Base-by-base conservation (phyloP, 306 rosid genomes). In the Cucumis cinereus region DNA sequence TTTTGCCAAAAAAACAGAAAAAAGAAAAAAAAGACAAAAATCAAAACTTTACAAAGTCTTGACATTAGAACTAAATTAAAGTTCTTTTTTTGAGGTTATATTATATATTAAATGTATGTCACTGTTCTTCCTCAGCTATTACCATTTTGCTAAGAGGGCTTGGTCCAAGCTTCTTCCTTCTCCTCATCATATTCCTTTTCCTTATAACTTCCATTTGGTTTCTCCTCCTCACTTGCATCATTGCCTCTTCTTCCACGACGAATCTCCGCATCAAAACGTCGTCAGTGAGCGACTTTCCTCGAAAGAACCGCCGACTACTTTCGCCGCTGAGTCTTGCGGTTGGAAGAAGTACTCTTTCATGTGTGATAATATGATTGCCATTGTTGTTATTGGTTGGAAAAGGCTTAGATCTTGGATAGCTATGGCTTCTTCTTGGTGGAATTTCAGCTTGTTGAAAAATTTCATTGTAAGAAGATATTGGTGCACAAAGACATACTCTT, bases 401-500 rank as follows among this genome's bases (percentile, higher is more conserved):
- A 14, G 89, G 89, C 78, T 80, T 86, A 22, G 93, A 84, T 82
- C 94, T 82, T 23, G 98, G 96, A 40, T 91, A 94, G 62, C 97
- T 94, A 11, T 94, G 86, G 79, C 98, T 94, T 77, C 98, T 86
- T 72, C 98, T 84, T 15, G 97, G 93, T 4, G 97, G 96, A 4
- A 88, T 85, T 38, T 93, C 96, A 5, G 89, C 82, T 55, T 90
- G 84, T 58, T 90, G 84, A 69, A 89, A 88, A 2, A 88, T 87
- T 76, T 91, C 97, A 60, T 87, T 89, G 83, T 93, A 91, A 38
- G 98, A 89, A 73, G 91, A 94, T 13, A 94, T 90, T 1, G 98
- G 96, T 33, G 93, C 98, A 82, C 98, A 94, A 2, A 94, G 93
- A 75, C 98, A 94, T 0, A 94, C 98, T 81, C 98, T 86, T 30